Percentiles rank a stretch among this genome's conserved stretches.
These are phyloP conservation scores for Anthracocystis panici-leucophaei DNA, from an alignment of 1,284 basidiomycete species.

Conservation along the genomic window DNA sequence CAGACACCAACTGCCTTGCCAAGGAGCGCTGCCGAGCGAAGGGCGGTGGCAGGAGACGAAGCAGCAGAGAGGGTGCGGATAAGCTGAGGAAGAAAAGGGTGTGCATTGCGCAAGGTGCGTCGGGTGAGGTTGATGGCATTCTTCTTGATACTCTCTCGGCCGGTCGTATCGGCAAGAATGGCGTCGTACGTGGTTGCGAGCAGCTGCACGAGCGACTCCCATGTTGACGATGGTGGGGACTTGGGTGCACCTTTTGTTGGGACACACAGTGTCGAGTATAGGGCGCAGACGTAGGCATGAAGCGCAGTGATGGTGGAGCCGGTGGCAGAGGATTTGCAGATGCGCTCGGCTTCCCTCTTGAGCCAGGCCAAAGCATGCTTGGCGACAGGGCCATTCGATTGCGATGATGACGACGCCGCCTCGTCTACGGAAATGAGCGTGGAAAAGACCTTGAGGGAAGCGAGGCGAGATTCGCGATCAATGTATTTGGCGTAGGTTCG, in stretches of 20 bases:
- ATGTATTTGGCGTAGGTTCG: constrained; percentile 82
- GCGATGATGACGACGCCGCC: constrained; percentile 69
- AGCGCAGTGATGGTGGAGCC: constrained; percentile 77
- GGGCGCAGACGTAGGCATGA: constrained; percentile 78
- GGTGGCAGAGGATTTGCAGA: constrained; percentile 45
- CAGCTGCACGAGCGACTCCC: constrained; percentile 42
- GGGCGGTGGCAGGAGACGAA: constrained; percentile 33
- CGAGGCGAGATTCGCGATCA: constrained; percentile 78
- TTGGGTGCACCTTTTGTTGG: not conserved
- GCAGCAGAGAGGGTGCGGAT: constrained; percentile 42
- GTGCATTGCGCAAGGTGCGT: constrained; percentile 46
- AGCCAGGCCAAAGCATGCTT: constrained; percentile 81
- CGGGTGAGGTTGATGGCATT: constrained; percentile 44
- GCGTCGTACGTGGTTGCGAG: constrained; percentile 55
- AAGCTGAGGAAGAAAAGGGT: constrained; percentile 46
- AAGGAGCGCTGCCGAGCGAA: constrained; percentile 47
- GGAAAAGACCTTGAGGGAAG: constrained; percentile 77
- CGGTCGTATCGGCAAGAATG: constrained; percentile 27
- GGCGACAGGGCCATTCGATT: constrained; percentile 74
- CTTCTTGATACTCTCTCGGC: constrained; percentile 28
- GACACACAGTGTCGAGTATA: constrained; percentile 74
- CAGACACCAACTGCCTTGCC: constrained; percentile 55
- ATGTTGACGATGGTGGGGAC: constrained; percentile 22
- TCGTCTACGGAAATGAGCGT: constrained; percentile 76
- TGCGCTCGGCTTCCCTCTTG: constrained; percentile 74